These are phyloP conservation scores for Dryadomyces quercus-mongolicae DNA, from an alignment of 2,329 filamentous ascomycete species.

Conservation along the genomic window DNA sequence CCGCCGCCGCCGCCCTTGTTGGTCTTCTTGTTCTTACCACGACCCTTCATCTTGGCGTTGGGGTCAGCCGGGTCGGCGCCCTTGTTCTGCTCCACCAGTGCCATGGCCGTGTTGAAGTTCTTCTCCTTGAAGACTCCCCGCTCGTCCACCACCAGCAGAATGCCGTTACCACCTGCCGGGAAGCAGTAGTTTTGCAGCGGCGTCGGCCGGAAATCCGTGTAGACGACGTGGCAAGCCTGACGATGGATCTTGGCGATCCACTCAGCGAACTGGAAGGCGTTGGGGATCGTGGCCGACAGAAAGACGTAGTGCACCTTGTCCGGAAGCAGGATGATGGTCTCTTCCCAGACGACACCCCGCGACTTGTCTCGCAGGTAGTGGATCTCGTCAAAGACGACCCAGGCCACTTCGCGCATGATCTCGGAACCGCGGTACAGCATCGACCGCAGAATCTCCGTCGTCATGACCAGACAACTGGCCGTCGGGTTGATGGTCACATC, in stretches of 20 bases:
- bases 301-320: slow-evolving; percentile 99
- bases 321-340: slow-evolving; percentile 93
- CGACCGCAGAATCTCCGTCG: slow-evolving; percentile 94
- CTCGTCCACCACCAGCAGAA: slow-evolving; percentile 89
- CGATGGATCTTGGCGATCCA: slow-evolving; percentile 98
- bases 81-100: slow-evolving; percentile 74
- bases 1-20: slow-evolving; percentile 75
- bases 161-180: slow-evolving; percentile 81
- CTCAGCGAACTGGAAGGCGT: slow-evolving; percentile 97
- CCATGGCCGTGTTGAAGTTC: slow-evolving; percentile 96
- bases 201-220: slow-evolving; percentile 95
- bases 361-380: slow-evolving; percentile 95
- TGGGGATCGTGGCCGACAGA: slow-evolving; percentile 93
- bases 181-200: slow-evolving; percentile 98
- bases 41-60: slow-evolving; percentile 70
- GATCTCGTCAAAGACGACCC: slow-evolving; percentile 98
- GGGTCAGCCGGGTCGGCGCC: slow-evolving; percentile 72
- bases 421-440: slow-evolving; percentile 98
- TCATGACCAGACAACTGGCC: slow-evolving; percentile 97
- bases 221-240: slow-evolving; percentile 96
- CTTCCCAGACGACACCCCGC: slow-evolving; percentile 96
- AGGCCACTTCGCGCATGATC: slow-evolving; percentile 98
- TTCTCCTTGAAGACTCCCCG: slow-evolving; percentile 93
- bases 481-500: slow-evolving; percentile 99
- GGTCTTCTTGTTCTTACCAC: slow-evolving; percentile 81